Evolutionary conservation across 2,329 filamentous ascomycete species (phyloP).

Genomic region (Aspergillus sp.): DNA sequence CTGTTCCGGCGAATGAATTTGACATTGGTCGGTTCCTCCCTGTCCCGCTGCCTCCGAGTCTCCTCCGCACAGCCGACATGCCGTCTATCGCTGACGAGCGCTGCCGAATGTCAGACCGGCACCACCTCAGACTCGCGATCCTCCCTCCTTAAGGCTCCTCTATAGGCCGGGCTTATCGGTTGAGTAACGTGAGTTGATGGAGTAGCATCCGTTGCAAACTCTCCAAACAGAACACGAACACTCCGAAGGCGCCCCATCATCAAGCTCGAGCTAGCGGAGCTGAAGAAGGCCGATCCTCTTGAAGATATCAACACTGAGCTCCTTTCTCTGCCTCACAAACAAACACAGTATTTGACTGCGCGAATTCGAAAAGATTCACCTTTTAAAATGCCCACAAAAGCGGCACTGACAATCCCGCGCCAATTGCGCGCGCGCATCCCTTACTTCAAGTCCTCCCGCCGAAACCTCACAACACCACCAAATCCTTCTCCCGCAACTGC

Average conservation of each 20-base stretch:
- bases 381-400: background rate
- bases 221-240: constrained; percentile 15
- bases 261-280: background rate
- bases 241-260: background rate
- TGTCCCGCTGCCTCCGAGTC: background rate
- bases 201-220: constrained; percentile 19
- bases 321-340: background rate
- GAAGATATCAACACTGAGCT: background rate
- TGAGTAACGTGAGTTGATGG: too few species aligned
- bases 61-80: background rate
- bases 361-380: background rate
- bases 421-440: constrained; percentile 19
- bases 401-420: constrained; percentile 11
- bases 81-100: background rate
- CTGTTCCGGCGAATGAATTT: background rate
- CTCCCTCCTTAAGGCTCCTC: background rate
- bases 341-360: background rate
- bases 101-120: background rate
- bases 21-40: too few species aligned
- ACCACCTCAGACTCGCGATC: background rate
- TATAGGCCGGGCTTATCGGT: too few species aligned
- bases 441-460: constrained; percentile 22
- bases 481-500: constrained; percentile 23
- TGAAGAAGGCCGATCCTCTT: background rate
- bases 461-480: constrained; percentile 30